These are phyloP conservation scores for Odonthalia washingtoniensis DNA, from an alignment of 31 red algal genomes.

Conservation along the genomic window DNA sequence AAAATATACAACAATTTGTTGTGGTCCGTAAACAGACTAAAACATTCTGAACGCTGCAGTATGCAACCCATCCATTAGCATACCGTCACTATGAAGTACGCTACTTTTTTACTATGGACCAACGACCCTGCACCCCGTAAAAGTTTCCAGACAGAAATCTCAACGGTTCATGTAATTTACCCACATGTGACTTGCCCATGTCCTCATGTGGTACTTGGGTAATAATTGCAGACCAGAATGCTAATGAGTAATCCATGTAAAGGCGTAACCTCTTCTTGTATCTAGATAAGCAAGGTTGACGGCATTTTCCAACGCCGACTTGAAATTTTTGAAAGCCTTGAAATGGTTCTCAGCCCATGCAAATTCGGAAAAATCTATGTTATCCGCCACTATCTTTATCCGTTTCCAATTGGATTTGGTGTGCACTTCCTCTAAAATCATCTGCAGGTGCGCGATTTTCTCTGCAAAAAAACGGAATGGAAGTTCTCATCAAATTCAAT, in stretches of 20 bases:
- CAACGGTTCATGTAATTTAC: conserved; percentile 1
- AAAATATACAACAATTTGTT: too few species aligned
- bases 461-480: conserved; percentile 14
- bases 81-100: not conserved
- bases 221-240: conserved; percentile 26
- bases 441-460: conserved; percentile 1
- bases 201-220: too few species aligned
- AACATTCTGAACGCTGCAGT: too few species aligned
- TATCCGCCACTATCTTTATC: not conserved
- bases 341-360: conserved; percentile 12
- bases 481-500: conserved; percentile 7
- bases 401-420: not conserved
- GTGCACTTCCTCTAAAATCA: conserved; percentile 23
- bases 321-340: conserved; percentile 13
- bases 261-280: conserved; percentile 2
- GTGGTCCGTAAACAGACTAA: too few species aligned
- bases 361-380: not conserved
- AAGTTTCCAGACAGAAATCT: conserved; percentile 37
- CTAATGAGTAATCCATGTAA: conserved; percentile 34
- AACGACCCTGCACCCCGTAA: not conserved
- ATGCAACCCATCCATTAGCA: conserved; percentile 10
- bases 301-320: conserved; percentile 4
- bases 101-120: conserved; percentile 33
- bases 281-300: conserved; percentile 18
- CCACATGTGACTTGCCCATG: not conserved